A percentile compares a stretch with the other conserved stretches of the same genome.
Conservation (phyloP, 495 filamentous ascomycete genomes). For the Neurospora sp. region DNA sequence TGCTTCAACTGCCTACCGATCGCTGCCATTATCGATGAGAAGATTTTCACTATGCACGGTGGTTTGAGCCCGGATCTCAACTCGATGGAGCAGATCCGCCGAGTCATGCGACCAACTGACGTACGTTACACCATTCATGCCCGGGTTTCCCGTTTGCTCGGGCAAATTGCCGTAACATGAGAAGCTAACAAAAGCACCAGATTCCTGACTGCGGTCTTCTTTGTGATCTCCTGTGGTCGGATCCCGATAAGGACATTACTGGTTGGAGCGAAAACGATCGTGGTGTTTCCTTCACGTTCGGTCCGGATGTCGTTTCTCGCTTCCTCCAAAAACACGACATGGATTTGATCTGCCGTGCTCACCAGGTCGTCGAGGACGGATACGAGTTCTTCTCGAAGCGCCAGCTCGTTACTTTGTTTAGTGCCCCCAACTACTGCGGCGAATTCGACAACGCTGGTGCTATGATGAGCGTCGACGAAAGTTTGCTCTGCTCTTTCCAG, state of each 20-base stretch:
- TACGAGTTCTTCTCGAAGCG: slow-evolving; percentile 99
- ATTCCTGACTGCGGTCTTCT: slow-evolving; percentile 97
- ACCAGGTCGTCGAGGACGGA: slow-evolving; percentile 97
- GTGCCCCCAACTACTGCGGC: slow-evolving; percentile 97
- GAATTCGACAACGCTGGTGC: slow-evolving; percentile 99
- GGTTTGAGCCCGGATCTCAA: slow-evolving; percentile 95
- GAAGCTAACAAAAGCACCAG: slow-evolving; percentile 42
- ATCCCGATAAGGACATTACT: slow-evolving; percentile 99
- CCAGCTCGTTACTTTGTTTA: slow-evolving; percentile 95
- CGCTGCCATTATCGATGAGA: slow-evolving; percentile 99
- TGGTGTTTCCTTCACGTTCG: slow-evolving; percentile 97
- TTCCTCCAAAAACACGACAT: slow-evolving; percentile 99
- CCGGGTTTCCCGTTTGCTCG: background rate
- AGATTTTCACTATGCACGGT: slow-evolving; percentile 99
- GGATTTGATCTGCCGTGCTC: slow-evolving; percentile 97
- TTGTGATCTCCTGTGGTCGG: slow-evolving; percentile 96
- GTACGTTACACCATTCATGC: slow-evolving; percentile 39
- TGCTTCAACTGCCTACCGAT: slow-evolving; percentile 99
- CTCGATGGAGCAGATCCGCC: slow-evolving; percentile 99
- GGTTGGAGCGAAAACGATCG: slow-evolving; percentile 99
- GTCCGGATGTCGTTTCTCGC: slow-evolving; percentile 95
- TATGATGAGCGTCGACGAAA: slow-evolving; percentile 99
- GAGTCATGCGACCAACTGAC: slow-evolving; percentile 98
- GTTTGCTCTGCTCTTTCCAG: slow-evolving; percentile 97
- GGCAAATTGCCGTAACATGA: background rate